Percentiles rank a stretch among this genome's conserved stretches.
phyloP scores from a whole-genome alignment of 768 basidiomycete genomes.

The Dioszegia aurantiaca region DNA sequence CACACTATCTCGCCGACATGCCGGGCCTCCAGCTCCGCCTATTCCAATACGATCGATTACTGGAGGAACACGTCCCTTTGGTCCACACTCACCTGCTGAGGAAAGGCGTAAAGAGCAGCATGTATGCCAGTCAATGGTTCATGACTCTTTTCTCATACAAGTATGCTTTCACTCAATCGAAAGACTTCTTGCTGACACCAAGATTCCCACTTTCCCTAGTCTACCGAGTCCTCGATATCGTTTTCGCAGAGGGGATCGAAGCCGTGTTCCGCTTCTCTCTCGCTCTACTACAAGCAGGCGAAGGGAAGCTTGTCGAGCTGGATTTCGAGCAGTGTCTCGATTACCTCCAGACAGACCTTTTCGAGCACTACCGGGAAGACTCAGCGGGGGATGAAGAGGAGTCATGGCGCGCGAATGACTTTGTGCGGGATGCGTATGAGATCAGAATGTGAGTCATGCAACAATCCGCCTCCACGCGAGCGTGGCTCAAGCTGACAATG shows the following conservation, averaged over 20 bases:
- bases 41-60: slow-evolving; percentile 83
- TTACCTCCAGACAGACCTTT: slow-evolving; percentile 75
- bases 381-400: slow-evolving; percentile 49
- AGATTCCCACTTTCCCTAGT: slow-evolving; percentile 94
- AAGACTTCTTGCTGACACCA: neutral
- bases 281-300: slow-evolving; percentile 80
- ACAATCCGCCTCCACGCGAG: too few relatives aligned
- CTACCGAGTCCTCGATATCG: slow-evolving; percentile 93
- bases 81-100: slow-evolving; percentile 89
- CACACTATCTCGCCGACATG: slow-evolving; percentile 99
- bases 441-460: slow-evolving; percentile 63
- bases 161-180: slow-evolving; percentile 55
- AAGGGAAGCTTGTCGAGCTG: slow-evolving; percentile 69
- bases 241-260: slow-evolving; percentile 93
- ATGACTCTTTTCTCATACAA: slow-evolving; percentile 94
- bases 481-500: slow-evolving; percentile 13
- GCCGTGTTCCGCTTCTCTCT: slow-evolving; percentile 94
- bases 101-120: slow-evolving; percentile 92
- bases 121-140: slow-evolving; percentile 99
- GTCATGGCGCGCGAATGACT: slow-evolving; percentile 68
- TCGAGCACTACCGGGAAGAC: slow-evolving; percentile 71
- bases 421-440: slow-evolving; percentile 81
- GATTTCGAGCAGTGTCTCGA: slow-evolving; percentile 88
- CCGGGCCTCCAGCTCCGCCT: slow-evolving; percentile 90
- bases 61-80: slow-evolving; percentile 89